Percentiles rank a stretch among this genome's conserved stretches.
These are phyloP conservation scores for Naganishia albida DNA, from an alignment of 1,284 basidiomycete species.

Conservation along the genomic window DNA sequence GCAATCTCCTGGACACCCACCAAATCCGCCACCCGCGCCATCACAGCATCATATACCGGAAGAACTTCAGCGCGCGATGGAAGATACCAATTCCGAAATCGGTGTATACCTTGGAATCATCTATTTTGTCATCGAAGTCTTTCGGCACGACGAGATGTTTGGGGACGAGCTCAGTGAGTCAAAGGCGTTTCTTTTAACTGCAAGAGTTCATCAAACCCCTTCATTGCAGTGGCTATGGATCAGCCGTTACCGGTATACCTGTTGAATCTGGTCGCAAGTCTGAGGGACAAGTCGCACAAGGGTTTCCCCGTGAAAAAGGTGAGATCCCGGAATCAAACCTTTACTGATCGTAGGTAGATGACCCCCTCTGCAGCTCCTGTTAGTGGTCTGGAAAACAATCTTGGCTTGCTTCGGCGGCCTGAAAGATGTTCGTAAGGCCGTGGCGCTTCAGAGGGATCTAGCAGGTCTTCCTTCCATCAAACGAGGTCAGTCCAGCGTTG, in stretches of 20 bases:
- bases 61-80: conserved; percentile 75
- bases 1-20: conserved; percentile 7
- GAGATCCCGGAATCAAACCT: conserved; percentile 27
- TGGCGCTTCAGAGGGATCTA: conserved; percentile 81
- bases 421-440: conserved; percentile 78
- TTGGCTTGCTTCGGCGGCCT: conserved; percentile 91
- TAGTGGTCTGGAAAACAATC: conserved; percentile 95
- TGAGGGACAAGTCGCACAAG: conserved; percentile 91
- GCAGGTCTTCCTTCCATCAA: conserved; percentile 65
- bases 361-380: conserved; percentile 66
- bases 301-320: conserved; percentile 97
- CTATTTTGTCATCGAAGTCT: conserved; percentile 89
- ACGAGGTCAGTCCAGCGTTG: conserved; percentile 57
- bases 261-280: conserved; percentile 80
- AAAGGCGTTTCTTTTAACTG: not conserved
- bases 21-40: not conserved
- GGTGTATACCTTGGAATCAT: conserved; percentile 89
- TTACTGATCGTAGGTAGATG: conserved; percentile 2
- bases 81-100: conserved; percentile 85
- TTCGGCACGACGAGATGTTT: conserved; percentile 87
- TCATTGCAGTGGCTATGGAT: conserved; percentile 79
- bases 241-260: conserved; percentile 92
- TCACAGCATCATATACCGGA: conserved; percentile 54
- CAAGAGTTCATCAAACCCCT: too few relatives aligned
- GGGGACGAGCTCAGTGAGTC: conserved; percentile 90